Evolutionary conservation across 192 early-diverging fungal species (phyloP), one percentile per base, ranked within the genome.

Genomic region (Coemansia sp.): DNA sequence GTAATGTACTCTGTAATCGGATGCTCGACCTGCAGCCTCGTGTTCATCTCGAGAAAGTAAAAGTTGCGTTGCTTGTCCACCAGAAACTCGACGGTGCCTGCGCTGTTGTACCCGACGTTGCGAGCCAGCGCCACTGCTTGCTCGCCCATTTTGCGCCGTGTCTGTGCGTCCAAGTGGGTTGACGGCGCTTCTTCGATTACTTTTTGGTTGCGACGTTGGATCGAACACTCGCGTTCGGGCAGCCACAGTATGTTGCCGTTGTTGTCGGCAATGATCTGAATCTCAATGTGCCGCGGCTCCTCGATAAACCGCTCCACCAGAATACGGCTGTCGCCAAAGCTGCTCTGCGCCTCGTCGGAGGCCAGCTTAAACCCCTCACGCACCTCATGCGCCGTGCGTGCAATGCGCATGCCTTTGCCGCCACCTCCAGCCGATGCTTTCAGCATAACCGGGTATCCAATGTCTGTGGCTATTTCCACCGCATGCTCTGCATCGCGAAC

Each of bases 1-100:
- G 96, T 96, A 37, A 98, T 85, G 93, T 94, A 94, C 77, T 98
- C 96, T 3, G 96, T 96, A 13, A 97, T 88, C 12, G 96, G 94
- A 71, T 98, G 96, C 81, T 98, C 96, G 38, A 98, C 95, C 56
- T 84, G 93, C 41, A 97, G 83, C 48, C 94, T 86, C 1, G 94
- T 94, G 81, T 96, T 96, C 94, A 95, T 95, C 82, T 96, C 94
- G 93, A 98, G 93, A 69, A 96, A 98, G 83, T 95, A 96, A 68
- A 95, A 96, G 65, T 92, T 78, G 63, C 90, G 85, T 43, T 86
- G 87, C 52, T 85, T 82, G 82, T 96, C 94, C 81, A 96, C 85
- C 60, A 98, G 94, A 69, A 96, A 98, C 82, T 98, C 96, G 24
- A 98, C 94, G 0, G 96, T 98, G 59, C 96, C 96, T 19, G 94